Evolutionary conservation across 1,284 basidiomycete species (phyloP).

Genomic region (Macrocystidia cucumis): DNA sequence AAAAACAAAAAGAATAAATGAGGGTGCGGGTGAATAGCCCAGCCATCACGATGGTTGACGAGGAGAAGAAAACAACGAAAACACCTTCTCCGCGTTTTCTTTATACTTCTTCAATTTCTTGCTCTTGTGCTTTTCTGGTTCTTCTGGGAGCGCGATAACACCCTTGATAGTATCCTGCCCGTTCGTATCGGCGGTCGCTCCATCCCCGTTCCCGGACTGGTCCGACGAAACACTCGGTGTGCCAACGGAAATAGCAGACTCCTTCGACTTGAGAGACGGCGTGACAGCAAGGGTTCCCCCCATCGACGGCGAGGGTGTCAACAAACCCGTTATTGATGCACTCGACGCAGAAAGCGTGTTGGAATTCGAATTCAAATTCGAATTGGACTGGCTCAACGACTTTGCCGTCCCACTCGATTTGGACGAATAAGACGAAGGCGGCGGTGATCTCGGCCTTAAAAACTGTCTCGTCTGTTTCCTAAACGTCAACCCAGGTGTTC

Average conservation of each 20-base stretch:
- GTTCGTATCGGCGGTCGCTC: slow-evolving; percentile 14
- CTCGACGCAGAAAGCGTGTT: slow-evolving; percentile 40
- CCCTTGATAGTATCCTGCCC: slow-evolving; percentile 26
- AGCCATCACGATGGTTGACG: slow-evolving; percentile 20
- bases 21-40: slow-evolving; percentile 5
- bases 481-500: slow-evolving; percentile 63
- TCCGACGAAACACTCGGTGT: slow-evolving; percentile 65
- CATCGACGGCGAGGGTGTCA: slow-evolving; percentile 53
- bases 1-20: slow-evolving; percentile 8
- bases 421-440: slow-evolving; percentile 48
- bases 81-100: slow-evolving; percentile 73
- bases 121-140: slow-evolving; percentile 48
- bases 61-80: slow-evolving; percentile 63
- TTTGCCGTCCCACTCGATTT: slow-evolving; percentile 34
- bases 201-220: slow-evolving; percentile 51
- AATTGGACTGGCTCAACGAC: slow-evolving; percentile 16
- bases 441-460: slow-evolving; percentile 56
- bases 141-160: too few species aligned
- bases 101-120: slow-evolving; percentile 79
- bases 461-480: slow-evolving; percentile 64
- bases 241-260: slow-evolving; percentile 64
- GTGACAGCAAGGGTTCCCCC: slow-evolving; percentile 34
- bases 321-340: slow-evolving; percentile 37
- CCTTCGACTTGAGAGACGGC: slow-evolving; percentile 72
- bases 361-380: slow-evolving; percentile 34